These are phyloP conservation scores for Echinochloa phyllopogon DNA, from an alignment of 176 grass and related monocot genomes.

Conservation along the genomic window DNA sequence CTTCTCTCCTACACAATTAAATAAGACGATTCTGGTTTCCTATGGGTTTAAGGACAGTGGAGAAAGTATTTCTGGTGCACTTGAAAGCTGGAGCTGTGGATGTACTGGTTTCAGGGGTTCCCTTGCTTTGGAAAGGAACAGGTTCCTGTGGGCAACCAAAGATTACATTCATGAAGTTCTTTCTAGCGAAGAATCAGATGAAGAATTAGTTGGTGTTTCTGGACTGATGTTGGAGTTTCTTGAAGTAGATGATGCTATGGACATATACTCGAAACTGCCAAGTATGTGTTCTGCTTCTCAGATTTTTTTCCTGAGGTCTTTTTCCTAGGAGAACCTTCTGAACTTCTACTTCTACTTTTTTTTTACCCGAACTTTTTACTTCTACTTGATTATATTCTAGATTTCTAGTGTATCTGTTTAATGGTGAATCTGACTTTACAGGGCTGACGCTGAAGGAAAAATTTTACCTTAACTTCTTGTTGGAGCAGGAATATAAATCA, in stretches of 20 bases:
- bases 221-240: slow-evolving; percentile 11
- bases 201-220: slow-evolving; percentile 6
- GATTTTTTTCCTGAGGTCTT: too few relatives aligned
- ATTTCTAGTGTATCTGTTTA: not conserved
- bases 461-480: not conserved
- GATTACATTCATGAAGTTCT: slow-evolving; percentile 21
- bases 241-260: slow-evolving; percentile 30
- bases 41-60: not conserved
- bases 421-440: slow-evolving; percentile 3
- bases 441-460: slow-evolving; percentile 23
- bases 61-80: not conserved
- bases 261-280: slow-evolving; percentile 14
- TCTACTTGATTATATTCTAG: not conserved
- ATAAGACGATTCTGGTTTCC: slow-evolving; percentile 1
- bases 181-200: not conserved
- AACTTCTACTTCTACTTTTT: not conserved
- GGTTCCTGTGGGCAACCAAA: slow-evolving; percentile 9
- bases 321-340: too few relatives aligned
- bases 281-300: slow-evolving; percentile 1
- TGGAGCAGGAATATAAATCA: not conserved
- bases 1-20: slow-evolving; percentile 22
- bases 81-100: slow-evolving; percentile 1
- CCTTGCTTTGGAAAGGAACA: slow-evolving; percentile 24
- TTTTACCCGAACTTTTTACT: not conserved
- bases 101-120: slow-evolving; percentile 2